phyloP scores from a whole-genome alignment of 441 rosid genomes.

The Erysimum cheiri region DNA sequence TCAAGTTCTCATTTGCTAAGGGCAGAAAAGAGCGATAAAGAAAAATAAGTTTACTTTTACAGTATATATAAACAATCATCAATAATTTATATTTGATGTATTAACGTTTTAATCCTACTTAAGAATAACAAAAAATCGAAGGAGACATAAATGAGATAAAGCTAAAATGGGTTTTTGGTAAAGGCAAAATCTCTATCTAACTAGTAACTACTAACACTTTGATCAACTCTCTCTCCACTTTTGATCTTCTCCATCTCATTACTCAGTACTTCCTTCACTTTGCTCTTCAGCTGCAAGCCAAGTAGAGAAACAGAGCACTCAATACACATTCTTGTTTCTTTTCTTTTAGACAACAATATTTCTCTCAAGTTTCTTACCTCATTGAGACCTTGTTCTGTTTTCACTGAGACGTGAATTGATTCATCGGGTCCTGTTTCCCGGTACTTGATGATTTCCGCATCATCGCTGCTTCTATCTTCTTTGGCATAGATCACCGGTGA shows the following conservation, averaged over 20 bases:
- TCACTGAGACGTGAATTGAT: conserved; percentile 73
- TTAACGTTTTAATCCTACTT: neutral
- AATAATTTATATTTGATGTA: neutral
- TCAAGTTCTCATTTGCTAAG: too few species aligned
- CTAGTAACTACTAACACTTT: conserved; percentile 29
- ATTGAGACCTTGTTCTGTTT: conserved; percentile 65
- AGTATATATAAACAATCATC: neutral
- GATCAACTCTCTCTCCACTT: conserved; percentile 39
- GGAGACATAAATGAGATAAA: conserved; percentile 8
- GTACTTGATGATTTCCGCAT: conserved; percentile 64
- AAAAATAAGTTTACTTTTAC: too few species aligned
- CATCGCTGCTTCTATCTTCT: conserved; percentile 56
- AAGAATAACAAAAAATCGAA: neutral
- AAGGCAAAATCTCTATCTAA: conserved; percentile 21
- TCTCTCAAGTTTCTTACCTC: conserved; percentile 55
- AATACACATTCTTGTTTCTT: conserved; percentile 9
- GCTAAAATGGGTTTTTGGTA: neutral
- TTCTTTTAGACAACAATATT: conserved; percentile 1
- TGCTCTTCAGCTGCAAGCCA: conserved; percentile 65
- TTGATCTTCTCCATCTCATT: conserved; percentile 70
- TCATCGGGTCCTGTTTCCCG: conserved; percentile 73
- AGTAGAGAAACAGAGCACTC: conserved; percentile 31
- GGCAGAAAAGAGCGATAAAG: too few species aligned
- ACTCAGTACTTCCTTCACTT: conserved; percentile 61
- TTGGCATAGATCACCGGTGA: conserved; percentile 59